Conservation (phyloP, 2,329 filamentous ascomycete genomes). For the Trichoderma aggressivum region DNA sequence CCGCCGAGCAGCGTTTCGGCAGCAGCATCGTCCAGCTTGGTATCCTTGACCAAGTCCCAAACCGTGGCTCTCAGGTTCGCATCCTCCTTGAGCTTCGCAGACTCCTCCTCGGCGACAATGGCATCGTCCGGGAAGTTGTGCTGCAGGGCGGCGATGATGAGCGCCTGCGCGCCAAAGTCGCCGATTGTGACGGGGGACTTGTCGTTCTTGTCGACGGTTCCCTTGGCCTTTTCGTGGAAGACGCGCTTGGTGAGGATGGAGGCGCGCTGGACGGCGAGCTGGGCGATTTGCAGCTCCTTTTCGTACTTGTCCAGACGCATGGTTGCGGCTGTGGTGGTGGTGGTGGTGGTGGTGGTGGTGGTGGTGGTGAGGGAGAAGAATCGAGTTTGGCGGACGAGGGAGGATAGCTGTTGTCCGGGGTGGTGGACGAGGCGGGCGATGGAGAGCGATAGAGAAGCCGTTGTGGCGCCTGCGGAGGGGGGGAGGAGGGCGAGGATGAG, state of each 20-base stretch:
- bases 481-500: conserved; percentile 30
- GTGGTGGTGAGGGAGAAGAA: conserved; percentile 23
- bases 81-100: conserved; percentile 72
- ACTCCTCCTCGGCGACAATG: conserved; percentile 94
- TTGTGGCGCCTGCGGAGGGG: conserved; percentile 15
- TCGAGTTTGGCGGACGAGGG: conserved; percentile 23
- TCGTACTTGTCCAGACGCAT: conserved; percentile 51
- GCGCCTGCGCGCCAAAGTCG: conserved; percentile 94
- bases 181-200: conserved; percentile 96
- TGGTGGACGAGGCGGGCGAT: conserved; percentile 29
- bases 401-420: conserved; percentile 14
- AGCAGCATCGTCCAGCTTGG: conserved; percentile 58
- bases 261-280: conserved; percentile 83
- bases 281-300: conserved; percentile 76
- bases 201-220: conserved; percentile 86
- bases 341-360: no score
- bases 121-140: conserved; percentile 87
- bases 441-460: conserved; percentile 15
- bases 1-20: conserved; percentile 66
- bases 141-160: conserved; percentile 88
- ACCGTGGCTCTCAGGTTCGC: conserved; percentile 63
- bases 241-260: conserved; percentile 52
- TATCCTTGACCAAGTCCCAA: conserved; percentile 76
- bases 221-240: conserved; percentile 82
- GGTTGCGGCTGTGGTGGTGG: conserved; percentile 25